These are phyloP conservation scores for Apiospora koreana DNA, from an alignment of 2,329 filamentous ascomycete species.

Conservation along the genomic window DNA sequence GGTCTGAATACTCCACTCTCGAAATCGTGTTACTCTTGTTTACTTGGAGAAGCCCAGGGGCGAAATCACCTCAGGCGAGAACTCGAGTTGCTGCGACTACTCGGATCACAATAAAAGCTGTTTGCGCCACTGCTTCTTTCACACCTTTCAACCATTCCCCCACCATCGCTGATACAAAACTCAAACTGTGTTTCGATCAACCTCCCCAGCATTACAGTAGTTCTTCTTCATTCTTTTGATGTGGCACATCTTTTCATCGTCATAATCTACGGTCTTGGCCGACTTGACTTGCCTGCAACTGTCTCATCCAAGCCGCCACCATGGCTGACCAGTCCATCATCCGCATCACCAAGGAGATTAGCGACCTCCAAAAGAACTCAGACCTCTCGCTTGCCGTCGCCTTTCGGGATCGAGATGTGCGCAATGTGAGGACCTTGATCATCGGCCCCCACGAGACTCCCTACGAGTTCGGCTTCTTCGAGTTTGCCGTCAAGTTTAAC, in stretches of 20 bases:
- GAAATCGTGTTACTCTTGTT: not conserved
- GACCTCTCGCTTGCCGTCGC: conserved; percentile 89
- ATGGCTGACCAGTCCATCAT: conserved; percentile 88
- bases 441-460: conserved; percentile 92
- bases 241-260: not conserved
- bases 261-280: not conserved
- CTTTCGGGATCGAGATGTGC: conserved; percentile 84
- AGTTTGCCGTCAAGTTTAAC: conserved; percentile 80
- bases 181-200: not conserved
- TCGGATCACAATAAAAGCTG: not conserved
- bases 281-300: not conserved
- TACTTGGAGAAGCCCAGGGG: not conserved
- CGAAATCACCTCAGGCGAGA: not conserved
- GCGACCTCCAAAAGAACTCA: conserved; percentile 78
- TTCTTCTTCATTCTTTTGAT: not conserved
- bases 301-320: conserved; percentile 21
- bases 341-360: conserved; percentile 86
- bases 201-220: not conserved
- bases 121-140: not conserved
- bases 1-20: not conserved
- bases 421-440: conserved; percentile 83
- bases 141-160: not conserved
- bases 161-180: not conserved
- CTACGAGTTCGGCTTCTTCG: conserved; percentile 97
- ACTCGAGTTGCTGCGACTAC: no score